A percentile compares a stretch with the other conserved stretches of the same genome.
phyloP scores from a whole-genome alignment of 192 early-diverging fungal species.

The Chytriomyces hyalinus region DNA sequence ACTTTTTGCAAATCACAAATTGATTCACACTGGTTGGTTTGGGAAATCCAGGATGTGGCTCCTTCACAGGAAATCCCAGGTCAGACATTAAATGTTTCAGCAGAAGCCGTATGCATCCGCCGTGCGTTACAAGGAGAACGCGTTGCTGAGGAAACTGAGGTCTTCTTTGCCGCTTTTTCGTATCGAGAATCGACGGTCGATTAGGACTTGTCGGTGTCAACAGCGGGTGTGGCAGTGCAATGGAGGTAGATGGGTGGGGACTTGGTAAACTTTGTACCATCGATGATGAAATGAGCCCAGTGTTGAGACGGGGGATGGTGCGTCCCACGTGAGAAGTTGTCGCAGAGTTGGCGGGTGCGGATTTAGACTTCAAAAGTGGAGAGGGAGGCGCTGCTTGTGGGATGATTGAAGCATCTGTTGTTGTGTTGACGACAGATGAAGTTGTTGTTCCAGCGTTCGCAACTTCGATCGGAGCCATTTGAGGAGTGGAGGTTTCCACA shows the following conservation, averaged over 20 bases:
- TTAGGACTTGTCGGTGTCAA: constrained; percentile 27
- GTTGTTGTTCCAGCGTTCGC: background rate
- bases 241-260: background rate
- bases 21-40: constrained; percentile 47
- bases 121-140: constrained; percentile 59
- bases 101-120: constrained; percentile 47
- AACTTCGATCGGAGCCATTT: background rate
- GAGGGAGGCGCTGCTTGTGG: background rate
- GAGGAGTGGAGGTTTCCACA: background rate
- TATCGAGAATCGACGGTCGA: background rate
- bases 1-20: constrained; percentile 47
- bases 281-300: background rate
- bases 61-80: constrained; percentile 40
- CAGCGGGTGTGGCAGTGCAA: constrained; percentile 23
- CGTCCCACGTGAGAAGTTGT: background rate
- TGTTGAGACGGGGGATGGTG: background rate
- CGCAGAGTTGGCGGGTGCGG: constrained; percentile 17
- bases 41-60: constrained; percentile 44
- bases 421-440: background rate
- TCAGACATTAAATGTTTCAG: constrained; percentile 49
- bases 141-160: constrained; percentile 20
- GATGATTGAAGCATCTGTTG: background rate
- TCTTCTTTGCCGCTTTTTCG: background rate
- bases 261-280: background rate
- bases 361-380: constrained; percentile 6